Conservation (phyloP, 306 rosid genomes). For the Corylus heterophylla region DNA sequence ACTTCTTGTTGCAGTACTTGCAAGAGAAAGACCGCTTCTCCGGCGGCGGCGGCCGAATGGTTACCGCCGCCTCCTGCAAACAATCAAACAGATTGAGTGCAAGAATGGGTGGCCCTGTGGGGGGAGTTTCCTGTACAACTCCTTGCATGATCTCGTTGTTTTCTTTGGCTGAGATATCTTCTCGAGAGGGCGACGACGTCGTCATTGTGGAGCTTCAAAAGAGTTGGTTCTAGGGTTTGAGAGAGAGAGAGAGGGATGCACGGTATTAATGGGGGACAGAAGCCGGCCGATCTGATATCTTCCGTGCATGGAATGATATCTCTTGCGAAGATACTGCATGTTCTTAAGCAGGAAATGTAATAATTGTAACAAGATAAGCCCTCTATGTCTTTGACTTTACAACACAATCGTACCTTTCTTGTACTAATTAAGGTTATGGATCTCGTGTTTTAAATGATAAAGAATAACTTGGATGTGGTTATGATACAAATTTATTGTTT, state of each 20-base stretch:
- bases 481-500: no score
- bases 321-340: not conserved
- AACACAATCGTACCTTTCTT: not conserved
- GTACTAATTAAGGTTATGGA: no score
- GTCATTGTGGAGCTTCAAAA: not conserved
- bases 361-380: not conserved
- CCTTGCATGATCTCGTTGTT: not conserved
- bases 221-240: not conserved
- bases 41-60: not conserved
- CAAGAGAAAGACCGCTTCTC: not conserved
- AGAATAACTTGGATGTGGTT: no score
- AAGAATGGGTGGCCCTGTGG: not conserved
- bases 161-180: not conserved
- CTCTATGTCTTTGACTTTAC: not conserved
- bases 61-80: not conserved
- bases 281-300: not conserved
- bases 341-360: not conserved
- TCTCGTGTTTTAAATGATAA: no score
- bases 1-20: slow-evolving; percentile 29
- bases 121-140: not conserved
- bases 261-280: not conserved
- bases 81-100: not conserved
- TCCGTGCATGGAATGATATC: not conserved
- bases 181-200: not conserved
- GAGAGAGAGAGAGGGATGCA: not conserved